Base-by-base conservation (phyloP, 2,329 filamentous ascomycete species). In the Rhytidhysteron rufulum region DNA sequence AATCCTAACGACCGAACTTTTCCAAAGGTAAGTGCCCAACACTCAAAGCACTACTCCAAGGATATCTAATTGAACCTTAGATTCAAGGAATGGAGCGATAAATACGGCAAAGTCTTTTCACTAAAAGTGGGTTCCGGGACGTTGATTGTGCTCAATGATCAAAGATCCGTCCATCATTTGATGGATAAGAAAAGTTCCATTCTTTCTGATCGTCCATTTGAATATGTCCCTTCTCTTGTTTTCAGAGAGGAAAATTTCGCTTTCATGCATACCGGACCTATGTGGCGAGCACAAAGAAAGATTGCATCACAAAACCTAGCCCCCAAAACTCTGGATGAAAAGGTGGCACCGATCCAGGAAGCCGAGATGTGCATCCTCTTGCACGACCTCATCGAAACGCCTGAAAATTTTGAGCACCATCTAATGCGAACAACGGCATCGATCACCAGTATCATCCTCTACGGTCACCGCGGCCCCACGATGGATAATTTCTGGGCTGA, bases 41-140 rank as follows among this genome's bases (percentile, higher is more conserved):
- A 13, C 25, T 25, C 13, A 16, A 16, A 4, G n/a, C 20, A 9
- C 18, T 33, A 18, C 5, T 17, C 13, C 8, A 13, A 27, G 17
- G 11, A 37, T 18, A 16, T 15, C 31, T 33, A 9, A 33, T 4
- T 6, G 15, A 9, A 16, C 4, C 17, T 19, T 15, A 55, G 50
- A 32, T 29, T 53, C 29, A 49, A 46, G 40, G 47, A 50, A 41
- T 51, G 49, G 50, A 38, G 41, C 20, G 44, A 50, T 8, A 24
- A 50, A 25, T 55, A 54, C 31, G 51, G 51, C 5, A 22, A 24
- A 3, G 42, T 55, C 11, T 51, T 33, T 36, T 53, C 47, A 2
- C 37, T 55, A 20, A 55, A 55, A 33, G 37, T 55, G 9, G 51
- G 53, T 8, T 37, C 24, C 4, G 35, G 41, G 13, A 55, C 49